Base-by-base conservation (phyloP, 768 basidiomycete genomes). In the Pisolithus orientalis region DNA sequence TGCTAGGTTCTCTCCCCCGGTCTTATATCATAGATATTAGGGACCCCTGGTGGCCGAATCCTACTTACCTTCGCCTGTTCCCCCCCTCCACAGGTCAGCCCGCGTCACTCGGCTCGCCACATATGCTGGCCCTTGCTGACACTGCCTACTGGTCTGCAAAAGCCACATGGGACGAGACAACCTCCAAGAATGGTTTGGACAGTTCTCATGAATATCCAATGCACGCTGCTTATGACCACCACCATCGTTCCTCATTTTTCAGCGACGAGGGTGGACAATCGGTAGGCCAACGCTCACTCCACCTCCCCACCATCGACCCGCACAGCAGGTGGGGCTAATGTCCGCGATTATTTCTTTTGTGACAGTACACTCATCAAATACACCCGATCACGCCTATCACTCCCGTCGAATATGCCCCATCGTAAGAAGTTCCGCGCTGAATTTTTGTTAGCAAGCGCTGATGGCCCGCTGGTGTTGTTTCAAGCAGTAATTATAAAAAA, bases 171-270 rank as follows among this genome's bases (percentile, higher is more conserved):
- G 66, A 63, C 64, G 65, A 56, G 67, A 61, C 58, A 37, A 59
- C 60, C 59, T 49, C 63, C 63, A 69, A 69, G 67, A 69, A 68
- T 70, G 67, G 68, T 70, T 67, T 59, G 66, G 59, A 61, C 55
- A 62, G 63, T 70, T 63, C 65, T 65, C 63, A 62, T 70, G 63
- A 63, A 59, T 62, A 49, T 59, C 57, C 61, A 54, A 70, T 68
- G 62, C 55, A 58, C 56, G 56, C 61, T 62, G 53, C 68, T 68
- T 58, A 67, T 59, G 50, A 59, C 62, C 54, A 58, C 62, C 65
- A 49, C 56, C 53, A 62, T 55, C 63, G 65, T 52, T 50, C 63
- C 55, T 31, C 60, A 42, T 53, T 58, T 25, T 59, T 38, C 43
- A 66, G 54, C 58, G 63, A 57, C 51, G 68, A 65, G 47, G 63